Evolutionary conservation across 768 basidiomycete genomes (phyloP).

Genomic region (Pulveroboletus sp.): DNA sequence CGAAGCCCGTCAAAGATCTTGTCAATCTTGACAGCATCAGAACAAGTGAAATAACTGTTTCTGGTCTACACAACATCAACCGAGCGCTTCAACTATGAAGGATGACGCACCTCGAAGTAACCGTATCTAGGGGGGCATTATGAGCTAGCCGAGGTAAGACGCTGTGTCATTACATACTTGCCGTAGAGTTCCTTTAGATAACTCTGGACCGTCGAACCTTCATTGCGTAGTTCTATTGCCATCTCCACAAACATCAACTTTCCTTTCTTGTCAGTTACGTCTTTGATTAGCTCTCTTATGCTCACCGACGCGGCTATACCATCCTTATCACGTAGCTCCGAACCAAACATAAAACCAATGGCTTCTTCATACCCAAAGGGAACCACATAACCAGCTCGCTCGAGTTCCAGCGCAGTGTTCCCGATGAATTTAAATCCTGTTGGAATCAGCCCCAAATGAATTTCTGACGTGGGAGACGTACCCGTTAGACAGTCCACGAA

Average conservation of each 20-base stretch:
- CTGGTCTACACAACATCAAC: slow-evolving; percentile 48
- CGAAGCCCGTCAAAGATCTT: slow-evolving; percentile 67
- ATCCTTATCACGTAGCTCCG: slow-evolving; percentile 80
- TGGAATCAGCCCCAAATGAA: slow-evolving; percentile 1
- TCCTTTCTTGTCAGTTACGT: background rate
- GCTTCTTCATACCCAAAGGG: slow-evolving; percentile 90
- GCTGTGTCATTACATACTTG: slow-evolving; percentile 38
- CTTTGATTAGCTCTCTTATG: background rate
- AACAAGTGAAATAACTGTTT: slow-evolving; percentile 80
- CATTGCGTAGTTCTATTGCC: slow-evolving; percentile 44
- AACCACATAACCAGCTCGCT: slow-evolving; percentile 61
- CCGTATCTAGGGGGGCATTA: slow-evolving; percentile 52
- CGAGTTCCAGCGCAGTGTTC: slow-evolving; percentile 69
- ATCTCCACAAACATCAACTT: slow-evolving; percentile 70
- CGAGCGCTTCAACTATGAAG: background rate
- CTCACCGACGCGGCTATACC: slow-evolving; percentile 76
- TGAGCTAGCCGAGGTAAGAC: slow-evolving; percentile 1
- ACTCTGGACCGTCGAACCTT: slow-evolving; percentile 50
- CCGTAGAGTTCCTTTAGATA: slow-evolving; percentile 63
- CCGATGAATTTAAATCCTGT: slow-evolving; percentile 89
- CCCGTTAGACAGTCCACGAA: slow-evolving; percentile 86
- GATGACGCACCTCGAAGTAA: slow-evolving; percentile 57
- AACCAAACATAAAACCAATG: slow-evolving; percentile 87
- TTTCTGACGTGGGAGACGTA: slow-evolving; percentile 19
- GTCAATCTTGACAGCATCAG: slow-evolving; percentile 61